These are phyloP conservation scores for Podochytrium sp. DNA, from an alignment of 192 early-diverging fungal genomes.

Conservation along the genomic window DNA sequence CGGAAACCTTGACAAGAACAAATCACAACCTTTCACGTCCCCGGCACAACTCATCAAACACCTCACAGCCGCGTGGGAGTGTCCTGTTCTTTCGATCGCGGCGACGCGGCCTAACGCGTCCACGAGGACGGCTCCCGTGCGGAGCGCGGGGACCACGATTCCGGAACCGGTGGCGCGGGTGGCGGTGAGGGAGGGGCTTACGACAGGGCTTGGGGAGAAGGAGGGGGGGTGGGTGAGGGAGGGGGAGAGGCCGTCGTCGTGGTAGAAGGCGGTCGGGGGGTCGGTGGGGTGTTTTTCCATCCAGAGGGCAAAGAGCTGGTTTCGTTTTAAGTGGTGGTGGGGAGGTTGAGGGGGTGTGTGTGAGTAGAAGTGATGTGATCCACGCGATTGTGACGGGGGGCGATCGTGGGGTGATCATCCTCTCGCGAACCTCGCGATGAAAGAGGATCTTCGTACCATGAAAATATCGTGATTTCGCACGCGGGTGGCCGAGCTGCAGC, in stretches of 20 bases:
- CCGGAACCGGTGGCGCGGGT: background rate
- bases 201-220: background rate
- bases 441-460: too few species aligned
- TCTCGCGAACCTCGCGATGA: too few species aligned
- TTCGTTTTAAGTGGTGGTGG: background rate
- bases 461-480: slow-evolving; percentile 21
- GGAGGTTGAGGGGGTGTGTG: background rate
- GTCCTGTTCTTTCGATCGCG: slow-evolving; percentile 39
- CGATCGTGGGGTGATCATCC: too few species aligned
- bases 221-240: background rate
- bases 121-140: slow-evolving; percentile 41
- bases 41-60: slow-evolving; percentile 32
- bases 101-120: slow-evolving; percentile 35
- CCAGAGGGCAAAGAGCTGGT: slow-evolving; percentile 25
- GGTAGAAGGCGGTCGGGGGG: background rate
- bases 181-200: background rate
- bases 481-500: slow-evolving; percentile 2
- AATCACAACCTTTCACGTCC: slow-evolving; percentile 43
- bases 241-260: background rate
- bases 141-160: slow-evolving; percentile 14
- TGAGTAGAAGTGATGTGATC: too few species aligned
- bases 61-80: slow-evolving; percentile 43
- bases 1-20: slow-evolving; percentile 48
- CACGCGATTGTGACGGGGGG: too few species aligned
- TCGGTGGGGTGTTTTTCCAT: slow-evolving; percentile 21